Percentiles rank a stretch among this genome's conserved stretches.
phyloP scores from a whole-genome alignment of 2,329 filamentous ascomycete species.

The Madurella fahalii region DNA sequence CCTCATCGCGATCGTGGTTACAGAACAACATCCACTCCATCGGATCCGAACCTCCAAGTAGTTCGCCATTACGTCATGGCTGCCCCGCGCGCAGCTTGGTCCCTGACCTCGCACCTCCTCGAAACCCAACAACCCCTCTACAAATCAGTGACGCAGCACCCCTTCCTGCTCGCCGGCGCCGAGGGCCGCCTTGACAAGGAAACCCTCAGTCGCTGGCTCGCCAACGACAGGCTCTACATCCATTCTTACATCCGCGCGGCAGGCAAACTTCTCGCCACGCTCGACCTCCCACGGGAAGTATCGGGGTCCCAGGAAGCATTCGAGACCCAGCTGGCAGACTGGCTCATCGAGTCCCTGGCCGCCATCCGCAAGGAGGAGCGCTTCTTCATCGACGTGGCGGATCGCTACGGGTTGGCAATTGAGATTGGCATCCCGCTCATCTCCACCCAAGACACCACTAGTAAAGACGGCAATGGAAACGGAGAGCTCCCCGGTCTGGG shows the following conservation, averaged over 20 bases:
- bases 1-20: no score
- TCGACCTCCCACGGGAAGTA: conserved; percentile 47
- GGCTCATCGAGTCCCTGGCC: conserved; percentile 60
- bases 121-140: conserved; percentile 44
- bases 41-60: neutral
- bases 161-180: conserved; percentile 63
- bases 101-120: conserved; percentile 57
- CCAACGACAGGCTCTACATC: conserved; percentile 67
- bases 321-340: conserved; percentile 55
- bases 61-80: conserved; percentile 9
- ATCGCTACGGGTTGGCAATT: conserved; percentile 54
- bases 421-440: conserved; percentile 25
- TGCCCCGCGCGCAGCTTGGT: conserved; percentile 21
- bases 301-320: conserved; percentile 30
- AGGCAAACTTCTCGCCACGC: conserved; percentile 58
- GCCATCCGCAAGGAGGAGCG: conserved; percentile 64
- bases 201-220: conserved; percentile 61
- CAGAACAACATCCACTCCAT: no score
- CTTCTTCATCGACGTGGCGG: conserved; percentile 63
- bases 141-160: conserved; percentile 57
- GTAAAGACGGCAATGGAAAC: conserved; percentile 29
- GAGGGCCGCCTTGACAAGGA: conserved; percentile 55
- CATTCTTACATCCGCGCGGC: conserved; percentile 64
- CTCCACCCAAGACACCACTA: neutral
- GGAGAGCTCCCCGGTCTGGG: conserved; percentile 35